Evolutionary conservation across 2,329 filamentous ascomycete genomes (phyloP), one percentile per base, ranked within the genome.

Genomic region (Claviceps sp.): DNA sequence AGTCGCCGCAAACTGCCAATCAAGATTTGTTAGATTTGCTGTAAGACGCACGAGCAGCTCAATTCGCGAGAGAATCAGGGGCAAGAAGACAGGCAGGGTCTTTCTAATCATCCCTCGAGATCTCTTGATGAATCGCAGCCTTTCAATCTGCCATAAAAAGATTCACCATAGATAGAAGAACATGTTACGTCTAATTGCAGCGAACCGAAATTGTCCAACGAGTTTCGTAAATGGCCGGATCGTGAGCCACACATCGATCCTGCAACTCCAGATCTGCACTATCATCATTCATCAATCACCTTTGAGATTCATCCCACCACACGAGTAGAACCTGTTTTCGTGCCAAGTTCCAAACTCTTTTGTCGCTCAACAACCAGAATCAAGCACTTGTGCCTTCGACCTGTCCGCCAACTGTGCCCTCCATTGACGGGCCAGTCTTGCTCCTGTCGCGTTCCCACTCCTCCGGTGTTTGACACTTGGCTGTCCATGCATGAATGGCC

Each of bases 401-500:
- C 48, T 68, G 68, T 0, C 71, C 71, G 1, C 59, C 67, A 0
- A 70, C 66, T 0, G 71, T 75, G 7, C 73, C 72, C 14, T 73
- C 68, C 54, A 73, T 50, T 0, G 71, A 67, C 40, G 71, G 71
- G 57, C 52, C 64, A 7, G 62, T 60, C 5, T 61, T 61, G 23
- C 66, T 68, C 59, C 63, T 66, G 68, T 85, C 78, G 67, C 79
- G 82, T 70, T 87, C 80, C 82, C 86, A 95, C 72, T 96, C 88
- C 61, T 89, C 87, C 0, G 88, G 87, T 8, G 90, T 96, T 71
- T 89, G 86, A 67, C 90, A 95, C 70, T 89, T 94, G 29, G 89
- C 88, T 52, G 88, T 94, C 90, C 90, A 96, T 40, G 90, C 90
- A 72, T 96, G 90, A 60, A 96, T 95, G 57, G 79, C 80, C 16